These are phyloP conservation scores for Osmanthus fragrans DNA, from an alignment of 257 asterid species.

Conservation along the genomic window DNA sequence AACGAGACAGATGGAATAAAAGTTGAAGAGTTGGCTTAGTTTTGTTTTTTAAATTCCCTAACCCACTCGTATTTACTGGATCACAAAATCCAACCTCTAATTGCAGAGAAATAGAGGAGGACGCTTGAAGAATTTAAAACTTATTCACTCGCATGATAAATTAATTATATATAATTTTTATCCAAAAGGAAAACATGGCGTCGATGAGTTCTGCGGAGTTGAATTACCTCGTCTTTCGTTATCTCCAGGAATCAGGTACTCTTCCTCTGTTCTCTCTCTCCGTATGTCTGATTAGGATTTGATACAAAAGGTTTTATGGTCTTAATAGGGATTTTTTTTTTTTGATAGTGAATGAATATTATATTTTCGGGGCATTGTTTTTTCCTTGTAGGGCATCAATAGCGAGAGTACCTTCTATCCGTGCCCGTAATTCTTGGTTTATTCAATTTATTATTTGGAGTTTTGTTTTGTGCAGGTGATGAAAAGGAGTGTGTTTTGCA, in stretches of 20 bases:
- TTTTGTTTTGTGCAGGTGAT: background rate
- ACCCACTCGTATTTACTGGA: no score
- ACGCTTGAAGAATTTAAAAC: background rate
- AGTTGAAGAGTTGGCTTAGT: no score
- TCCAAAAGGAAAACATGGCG: constrained; percentile 21
- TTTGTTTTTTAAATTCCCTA: no score
- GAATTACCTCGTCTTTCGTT: constrained; percentile 43
- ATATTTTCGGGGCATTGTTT: no score
- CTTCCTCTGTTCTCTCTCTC: background rate
- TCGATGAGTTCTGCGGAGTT: constrained; percentile 36
- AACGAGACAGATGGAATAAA: no score
- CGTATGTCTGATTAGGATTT: background rate
- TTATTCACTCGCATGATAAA: background rate
- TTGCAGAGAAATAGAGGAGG: background rate
- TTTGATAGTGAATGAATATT: no score
- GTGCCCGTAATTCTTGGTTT: background rate
- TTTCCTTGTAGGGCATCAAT: no score
- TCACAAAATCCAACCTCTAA: no score
- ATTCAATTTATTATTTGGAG: background rate
- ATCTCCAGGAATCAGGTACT: constrained; percentile 49
- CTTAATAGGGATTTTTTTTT: background rate
- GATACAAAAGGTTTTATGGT: background rate
- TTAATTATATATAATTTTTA: background rate
- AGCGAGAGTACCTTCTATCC: no score
- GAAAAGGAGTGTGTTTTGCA: background rate